Percentiles rank a stretch among this genome's conserved stretches.
These are phyloP conservation scores for Saccharata proteae DNA, from an alignment of 2,329 filamentous ascomycete genomes.

Conservation along the genomic window DNA sequence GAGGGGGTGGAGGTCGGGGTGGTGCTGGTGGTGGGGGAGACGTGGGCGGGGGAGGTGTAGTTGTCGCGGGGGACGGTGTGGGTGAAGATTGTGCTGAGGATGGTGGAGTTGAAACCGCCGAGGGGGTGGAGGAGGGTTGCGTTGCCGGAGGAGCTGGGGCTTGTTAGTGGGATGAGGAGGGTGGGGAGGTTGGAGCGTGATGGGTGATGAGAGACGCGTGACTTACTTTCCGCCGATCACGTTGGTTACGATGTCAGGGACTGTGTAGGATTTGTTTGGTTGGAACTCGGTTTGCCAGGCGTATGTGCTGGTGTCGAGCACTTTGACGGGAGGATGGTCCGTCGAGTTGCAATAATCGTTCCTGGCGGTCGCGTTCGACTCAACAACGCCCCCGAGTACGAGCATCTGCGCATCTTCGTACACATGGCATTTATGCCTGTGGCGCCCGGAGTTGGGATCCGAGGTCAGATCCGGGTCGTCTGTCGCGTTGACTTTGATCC, in stretches of 20 bases:
- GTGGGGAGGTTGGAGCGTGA: neutral
- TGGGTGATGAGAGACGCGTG: no score
- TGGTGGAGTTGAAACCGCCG: conserved; percentile 5
- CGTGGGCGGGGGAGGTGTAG: conserved; percentile 2
- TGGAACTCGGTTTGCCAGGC: conserved; percentile 6
- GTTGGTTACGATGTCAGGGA: conserved; percentile 1
- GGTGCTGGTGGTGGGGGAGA: no score
- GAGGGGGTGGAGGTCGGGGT: conserved; percentile 3
- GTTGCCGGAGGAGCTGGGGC: conserved; percentile 4
- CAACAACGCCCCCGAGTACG: conserved; percentile 6
- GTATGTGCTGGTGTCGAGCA: conserved; percentile 3
- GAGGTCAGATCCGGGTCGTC: conserved; percentile 4
- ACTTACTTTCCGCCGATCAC: conserved; percentile 7
- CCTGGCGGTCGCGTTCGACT: conserved; percentile 2
- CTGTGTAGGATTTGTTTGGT: neutral
- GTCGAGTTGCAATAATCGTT: conserved; percentile 1
- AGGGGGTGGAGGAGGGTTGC: neutral
- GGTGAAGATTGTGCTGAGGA: conserved; percentile 3
- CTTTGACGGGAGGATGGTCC: conserved; percentile 3
- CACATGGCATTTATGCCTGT: conserved; percentile 4
- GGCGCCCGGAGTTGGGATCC: neutral
- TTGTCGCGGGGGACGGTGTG: conserved; percentile 3
- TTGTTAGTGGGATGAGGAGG: neutral
- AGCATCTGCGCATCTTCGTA: conserved; percentile 8
- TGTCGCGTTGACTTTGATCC: conserved; percentile 6